Base-by-base conservation (phyloP, 352 stramenopile genomes). In the Thraustochytrium striatum region DNA sequence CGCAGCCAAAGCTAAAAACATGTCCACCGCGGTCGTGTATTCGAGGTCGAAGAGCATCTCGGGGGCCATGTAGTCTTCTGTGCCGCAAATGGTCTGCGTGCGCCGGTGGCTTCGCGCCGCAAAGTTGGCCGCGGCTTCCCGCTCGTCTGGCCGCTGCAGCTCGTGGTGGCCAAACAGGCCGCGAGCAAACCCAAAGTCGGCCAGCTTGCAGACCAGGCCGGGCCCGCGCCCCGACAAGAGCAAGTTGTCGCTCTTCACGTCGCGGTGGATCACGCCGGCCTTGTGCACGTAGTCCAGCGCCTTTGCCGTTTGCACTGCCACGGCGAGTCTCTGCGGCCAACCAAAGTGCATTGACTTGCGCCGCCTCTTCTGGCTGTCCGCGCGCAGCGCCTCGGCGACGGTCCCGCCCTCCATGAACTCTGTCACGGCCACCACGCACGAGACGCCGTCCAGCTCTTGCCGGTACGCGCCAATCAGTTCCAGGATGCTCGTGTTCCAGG, bases 231-330 rank as follows among this genome's bases (percentile, higher is more conserved):
- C 52, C 39, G 85, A 81, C 30, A 89, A 61, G 30, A 89, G 57
- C 28, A 87, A 73, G 61, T 89, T 89, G 3, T 87, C 81, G 8
- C 82, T 84, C 81, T 89, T 89, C 38, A 89, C 83, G 61, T 89
- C 86, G 9, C 86, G 70, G 30, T 80, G 70, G 35, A 80, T 70
- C 13, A 80, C 43, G 36, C 70, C 55, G 41, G 13, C 32, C 53
- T 47, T 16, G 33, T 80, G 70, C 57, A 80, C 32, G n/a, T 36
- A 69, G 9, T 57, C 47, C 19, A 80, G 19, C 5, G 70, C 70
- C 9, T 58, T 7, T 13, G 70, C 70, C 21, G 32, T 73, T n/a
- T 72, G 58, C n/a, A 28, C 38, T 11, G 28, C 39, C 11, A 80
- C 39, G n/a, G 57, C 32, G 32, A 57, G 33, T 8, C 70, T 32